Percentiles rank a stretch among this genome's conserved stretches.
Conservation (phyloP, 2,329 filamentous ascomycete species). For the Polychaeton citri region DNA sequence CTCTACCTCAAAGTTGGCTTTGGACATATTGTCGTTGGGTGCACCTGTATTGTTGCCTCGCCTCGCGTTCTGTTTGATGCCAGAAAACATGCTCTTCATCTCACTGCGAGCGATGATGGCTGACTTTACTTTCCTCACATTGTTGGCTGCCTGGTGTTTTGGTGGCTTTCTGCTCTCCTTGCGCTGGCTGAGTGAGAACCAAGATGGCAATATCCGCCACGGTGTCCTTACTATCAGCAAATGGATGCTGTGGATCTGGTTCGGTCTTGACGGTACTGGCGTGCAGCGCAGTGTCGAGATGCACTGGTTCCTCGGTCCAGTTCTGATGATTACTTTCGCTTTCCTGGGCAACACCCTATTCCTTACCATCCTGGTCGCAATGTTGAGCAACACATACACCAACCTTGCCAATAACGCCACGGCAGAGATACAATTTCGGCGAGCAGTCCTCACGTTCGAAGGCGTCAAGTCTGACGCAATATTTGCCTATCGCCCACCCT, state of each 20-base stretch:
- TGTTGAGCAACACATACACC: constrained; percentile 73
- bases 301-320: constrained; percentile 65
- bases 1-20: constrained; percentile 32
- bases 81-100: constrained; percentile 73
- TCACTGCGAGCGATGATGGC: constrained; percentile 73
- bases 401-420: constrained; percentile 64
- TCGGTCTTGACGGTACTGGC: constrained; percentile 60
- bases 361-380: constrained; percentile 77
- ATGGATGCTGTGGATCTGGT: constrained; percentile 93
- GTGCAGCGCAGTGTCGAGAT: constrained; percentile 51
- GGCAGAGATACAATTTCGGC: constrained; percentile 72
- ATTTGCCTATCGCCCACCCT: constrained; percentile 70
- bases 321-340: constrained; percentile 70
- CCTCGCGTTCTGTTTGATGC: constrained; percentile 69
- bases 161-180: constrained; percentile 68
- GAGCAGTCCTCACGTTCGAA: constrained; percentile 69
- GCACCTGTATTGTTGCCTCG: constrained; percentile 67
- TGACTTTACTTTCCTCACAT: constrained; percentile 66
- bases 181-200: constrained; percentile 59
- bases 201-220: constrained; percentile 22
- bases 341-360: constrained; percentile 81
- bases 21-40: constrained; percentile 66
- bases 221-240: constrained; percentile 58
- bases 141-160: constrained; percentile 71
- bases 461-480: constrained; percentile 75